Conservation (phyloP, 257 asterid species). For the Nicotiana benthamiana region DNA sequence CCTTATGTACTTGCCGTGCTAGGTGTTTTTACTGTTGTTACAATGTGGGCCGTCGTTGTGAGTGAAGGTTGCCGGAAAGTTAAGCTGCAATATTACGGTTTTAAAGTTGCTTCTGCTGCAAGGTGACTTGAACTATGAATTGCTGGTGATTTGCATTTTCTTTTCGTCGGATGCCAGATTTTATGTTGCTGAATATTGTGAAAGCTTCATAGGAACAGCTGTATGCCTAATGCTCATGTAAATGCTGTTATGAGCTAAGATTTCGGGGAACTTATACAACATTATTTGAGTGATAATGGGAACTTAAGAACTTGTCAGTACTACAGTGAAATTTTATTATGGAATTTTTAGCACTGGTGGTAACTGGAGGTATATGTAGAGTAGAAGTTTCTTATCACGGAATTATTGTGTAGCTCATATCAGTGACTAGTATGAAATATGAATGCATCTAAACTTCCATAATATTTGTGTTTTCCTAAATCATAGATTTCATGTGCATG, state of each 20-base stretch:
- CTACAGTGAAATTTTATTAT: neutral
- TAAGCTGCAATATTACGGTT: slow-evolving; percentile 93
- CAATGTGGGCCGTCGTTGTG: slow-evolving; percentile 93
- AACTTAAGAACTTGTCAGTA: neutral
- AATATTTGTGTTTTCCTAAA: neutral
- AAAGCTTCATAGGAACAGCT: neutral
- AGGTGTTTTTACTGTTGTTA: slow-evolving; percentile 72
- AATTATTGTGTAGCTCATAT: neutral
- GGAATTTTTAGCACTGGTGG: neutral
- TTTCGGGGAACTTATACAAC: neutral
- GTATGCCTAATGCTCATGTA: neutral
- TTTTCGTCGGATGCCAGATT: neutral
- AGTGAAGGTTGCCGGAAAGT: slow-evolving; percentile 98
- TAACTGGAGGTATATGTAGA: neutral
- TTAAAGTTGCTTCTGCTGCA: slow-evolving; percentile 88
- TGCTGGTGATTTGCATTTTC: neutral
- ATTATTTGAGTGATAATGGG: neutral
- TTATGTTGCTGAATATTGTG: neutral
- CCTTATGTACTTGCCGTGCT: slow-evolving; percentile 65
- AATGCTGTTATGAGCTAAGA: neutral
- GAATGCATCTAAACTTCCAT: neutral
- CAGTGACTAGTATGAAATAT: neutral
- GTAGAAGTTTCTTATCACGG: neutral
- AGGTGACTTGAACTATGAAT: slow-evolving; percentile 35
- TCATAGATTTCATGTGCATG: neutral